These are phyloP conservation scores for Stemphylium beticola DNA, from an alignment of 2,329 filamentous ascomycete species.

Conservation along the genomic window DNA sequence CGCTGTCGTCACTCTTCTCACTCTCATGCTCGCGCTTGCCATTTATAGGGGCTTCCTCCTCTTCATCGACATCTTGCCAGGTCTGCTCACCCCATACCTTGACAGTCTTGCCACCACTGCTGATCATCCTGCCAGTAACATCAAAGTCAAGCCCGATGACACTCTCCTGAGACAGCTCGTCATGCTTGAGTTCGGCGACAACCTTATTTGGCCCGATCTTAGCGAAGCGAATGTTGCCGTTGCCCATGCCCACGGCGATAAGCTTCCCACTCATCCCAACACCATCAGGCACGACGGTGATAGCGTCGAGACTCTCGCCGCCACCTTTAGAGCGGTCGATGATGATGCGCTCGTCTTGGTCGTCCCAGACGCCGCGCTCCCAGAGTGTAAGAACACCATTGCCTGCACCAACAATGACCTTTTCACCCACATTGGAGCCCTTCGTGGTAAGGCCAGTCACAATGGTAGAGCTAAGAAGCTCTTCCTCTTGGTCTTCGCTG, in stretches of 20 bases:
- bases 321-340: constrained; percentile 68
- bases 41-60: constrained; percentile 54
- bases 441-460: constrained; percentile 77
- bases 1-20: constrained; percentile 47
- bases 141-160: constrained; percentile 86
- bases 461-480: constrained; percentile 81
- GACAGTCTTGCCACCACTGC: constrained; percentile 81
- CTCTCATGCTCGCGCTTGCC: constrained; percentile 50
- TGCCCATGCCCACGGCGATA: constrained; percentile 80
- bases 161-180: constrained; percentile 75
- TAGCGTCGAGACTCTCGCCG: constrained; percentile 81
- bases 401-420: constrained; percentile 77
- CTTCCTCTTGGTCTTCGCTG: constrained; percentile 94
- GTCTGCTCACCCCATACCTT: constrained; percentile 87
- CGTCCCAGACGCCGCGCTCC: constrained; percentile 94
- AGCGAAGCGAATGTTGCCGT: constrained; percentile 79
- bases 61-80: constrained; percentile 56
- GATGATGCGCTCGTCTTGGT: constrained; percentile 87
- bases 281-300: constrained; percentile 73
- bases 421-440: constrained; percentile 72
- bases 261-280: constrained; percentile 72
- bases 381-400: constrained; percentile 87
- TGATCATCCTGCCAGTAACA: constrained; percentile 83
- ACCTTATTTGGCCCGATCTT: constrained; percentile 77
- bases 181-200: constrained; percentile 71